Evolutionary conservation across 2,329 filamentous ascomycete species (phyloP).

Genomic region (Colletotrichum truncatum): DNA sequence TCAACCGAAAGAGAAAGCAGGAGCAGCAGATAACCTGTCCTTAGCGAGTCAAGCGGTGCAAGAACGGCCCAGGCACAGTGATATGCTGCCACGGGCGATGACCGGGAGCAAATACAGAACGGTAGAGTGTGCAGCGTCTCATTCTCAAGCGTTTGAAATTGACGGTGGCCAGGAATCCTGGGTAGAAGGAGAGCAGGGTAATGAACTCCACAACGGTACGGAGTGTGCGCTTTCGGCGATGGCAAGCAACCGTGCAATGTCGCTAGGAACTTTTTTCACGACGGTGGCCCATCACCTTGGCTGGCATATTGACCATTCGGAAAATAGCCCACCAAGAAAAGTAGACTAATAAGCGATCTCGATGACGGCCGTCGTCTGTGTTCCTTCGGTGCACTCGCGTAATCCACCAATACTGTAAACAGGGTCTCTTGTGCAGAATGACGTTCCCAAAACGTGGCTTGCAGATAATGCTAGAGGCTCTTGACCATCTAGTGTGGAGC

Average conservation of each 20-base stretch:
- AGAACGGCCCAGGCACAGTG: background rate
- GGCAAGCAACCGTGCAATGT: constrained; percentile 25
- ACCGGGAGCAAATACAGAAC: background rate
- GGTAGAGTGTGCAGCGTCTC: background rate
- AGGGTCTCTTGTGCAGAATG: background rate
- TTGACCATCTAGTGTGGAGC: background rate
- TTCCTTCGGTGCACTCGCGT: background rate
- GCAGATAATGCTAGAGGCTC: background rate
- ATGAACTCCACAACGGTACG: background rate
- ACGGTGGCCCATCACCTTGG: constrained; percentile 3
- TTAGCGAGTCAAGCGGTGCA: background rate
- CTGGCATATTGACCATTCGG: constrained; percentile 13
- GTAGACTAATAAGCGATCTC: constrained; percentile 3
- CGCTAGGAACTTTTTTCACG: constrained; percentile 13
- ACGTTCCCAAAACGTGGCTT: constrained; percentile 17
- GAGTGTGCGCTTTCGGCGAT: constrained; percentile 14
- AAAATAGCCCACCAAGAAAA: constrained; percentile 1
- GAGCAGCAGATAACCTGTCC: background rate
- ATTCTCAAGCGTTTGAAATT: background rate
- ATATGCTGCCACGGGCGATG: background rate
- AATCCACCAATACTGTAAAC: background rate
- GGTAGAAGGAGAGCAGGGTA: background rate
- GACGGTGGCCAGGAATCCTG: background rate
- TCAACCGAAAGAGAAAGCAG: background rate
- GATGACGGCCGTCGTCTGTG: constrained; percentile 12